A percentile compares a stretch with the other conserved stretches of the same genome.
These are phyloP conservation scores for Mucor sp. DNA, from an alignment of 371 early-diverging fungal genomes.

Conservation along the genomic window DNA sequence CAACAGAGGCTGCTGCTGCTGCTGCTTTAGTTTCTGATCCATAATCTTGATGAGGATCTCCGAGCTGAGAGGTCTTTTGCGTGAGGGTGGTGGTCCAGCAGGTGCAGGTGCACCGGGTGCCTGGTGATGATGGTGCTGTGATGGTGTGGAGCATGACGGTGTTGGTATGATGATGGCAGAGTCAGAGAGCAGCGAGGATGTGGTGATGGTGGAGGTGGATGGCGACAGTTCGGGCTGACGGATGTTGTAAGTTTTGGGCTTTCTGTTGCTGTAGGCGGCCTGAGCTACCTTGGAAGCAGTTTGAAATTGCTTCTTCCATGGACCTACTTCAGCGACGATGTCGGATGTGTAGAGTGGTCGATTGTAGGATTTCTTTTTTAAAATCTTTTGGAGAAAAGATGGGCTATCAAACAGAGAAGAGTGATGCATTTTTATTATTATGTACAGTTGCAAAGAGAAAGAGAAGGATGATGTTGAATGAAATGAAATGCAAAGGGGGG, in stretches of 20 bases:
- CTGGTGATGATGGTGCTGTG: not conserved
- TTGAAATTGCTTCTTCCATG: conserved; percentile 13
- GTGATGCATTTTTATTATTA: conserved; percentile 1
- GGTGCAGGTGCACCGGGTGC: not conserved
- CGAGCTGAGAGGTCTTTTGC: conserved; percentile 20
- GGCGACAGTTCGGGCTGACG: not conserved
- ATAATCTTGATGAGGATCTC: conserved; percentile 25
- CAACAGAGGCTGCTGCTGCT: conserved; percentile 6
- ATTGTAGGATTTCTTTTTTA: conserved; percentile 19
- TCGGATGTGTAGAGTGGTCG: conserved; percentile 22
- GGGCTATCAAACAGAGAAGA: conserved; percentile 19
- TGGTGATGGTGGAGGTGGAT: conserved; percentile 7
- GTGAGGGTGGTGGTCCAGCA: not conserved
- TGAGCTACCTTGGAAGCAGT: conserved; percentile 8
- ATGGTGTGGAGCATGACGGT: conserved; percentile 8
- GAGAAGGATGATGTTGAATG: conserved; percentile 1
- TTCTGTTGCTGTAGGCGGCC: conserved; percentile 1
- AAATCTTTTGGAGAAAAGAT: conserved; percentile 25
- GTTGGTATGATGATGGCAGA: conserved; percentile 5
- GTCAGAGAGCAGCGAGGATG: conserved; percentile 5
- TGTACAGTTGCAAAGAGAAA: not conserved
- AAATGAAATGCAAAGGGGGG: not conserved
- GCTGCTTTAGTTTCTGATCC: conserved; percentile 21
- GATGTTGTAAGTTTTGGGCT: conserved; percentile 25
- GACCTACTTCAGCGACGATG: conserved; percentile 6